Percentiles rank a stretch among this genome's conserved stretches.
phyloP scores from a whole-genome alignment of 148 eudicot genomes.

The Cornus suecica region DNA sequence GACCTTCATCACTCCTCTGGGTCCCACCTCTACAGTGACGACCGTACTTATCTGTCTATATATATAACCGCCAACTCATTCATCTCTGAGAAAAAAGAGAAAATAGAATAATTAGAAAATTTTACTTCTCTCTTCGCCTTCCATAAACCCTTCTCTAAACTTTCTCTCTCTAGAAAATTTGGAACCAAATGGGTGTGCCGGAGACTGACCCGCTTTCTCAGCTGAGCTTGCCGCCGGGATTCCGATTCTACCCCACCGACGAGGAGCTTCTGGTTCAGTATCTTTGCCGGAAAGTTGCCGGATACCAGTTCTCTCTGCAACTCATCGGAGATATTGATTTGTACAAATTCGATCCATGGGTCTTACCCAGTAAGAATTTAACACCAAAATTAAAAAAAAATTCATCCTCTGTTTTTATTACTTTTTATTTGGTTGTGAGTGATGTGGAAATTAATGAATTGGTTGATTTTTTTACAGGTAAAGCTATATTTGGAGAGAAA shows the following conservation, averaged over 20 bases:
- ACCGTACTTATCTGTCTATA: conserved; percentile 37
- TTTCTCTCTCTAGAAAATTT: neutral
- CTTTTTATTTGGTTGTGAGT: neutral
- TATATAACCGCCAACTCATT: conserved; percentile 19
- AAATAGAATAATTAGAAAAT: neutral
- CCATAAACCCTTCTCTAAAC: neutral
- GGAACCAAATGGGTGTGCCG: conserved; percentile 37
- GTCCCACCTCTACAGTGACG: conserved; percentile 25
- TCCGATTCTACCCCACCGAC: conserved; percentile 78
- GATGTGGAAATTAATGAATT: neutral
- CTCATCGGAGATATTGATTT: conserved; percentile 73
- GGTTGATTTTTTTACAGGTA: conserved; percentile 36
- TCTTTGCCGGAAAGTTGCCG: conserved; percentile 63
- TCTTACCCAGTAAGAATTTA: neutral
- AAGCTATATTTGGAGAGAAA: conserved; percentile 72
- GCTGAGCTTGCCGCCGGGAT: conserved; percentile 75
- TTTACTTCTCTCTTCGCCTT: neutral
- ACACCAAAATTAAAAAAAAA: neutral
- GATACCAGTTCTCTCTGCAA: conserved; percentile 44
- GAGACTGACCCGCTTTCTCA: conserved; percentile 52
- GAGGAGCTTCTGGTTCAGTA: conserved; percentile 80
- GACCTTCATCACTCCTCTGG: conserved; percentile 6
- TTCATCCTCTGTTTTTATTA: too few species aligned
- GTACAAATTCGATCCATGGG: conserved; percentile 87
- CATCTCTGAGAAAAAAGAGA: neutral